These are phyloP conservation scores for Inga oerstediana DNA, from an alignment of 306 rosid species.

Conservation along the genomic window DNA sequence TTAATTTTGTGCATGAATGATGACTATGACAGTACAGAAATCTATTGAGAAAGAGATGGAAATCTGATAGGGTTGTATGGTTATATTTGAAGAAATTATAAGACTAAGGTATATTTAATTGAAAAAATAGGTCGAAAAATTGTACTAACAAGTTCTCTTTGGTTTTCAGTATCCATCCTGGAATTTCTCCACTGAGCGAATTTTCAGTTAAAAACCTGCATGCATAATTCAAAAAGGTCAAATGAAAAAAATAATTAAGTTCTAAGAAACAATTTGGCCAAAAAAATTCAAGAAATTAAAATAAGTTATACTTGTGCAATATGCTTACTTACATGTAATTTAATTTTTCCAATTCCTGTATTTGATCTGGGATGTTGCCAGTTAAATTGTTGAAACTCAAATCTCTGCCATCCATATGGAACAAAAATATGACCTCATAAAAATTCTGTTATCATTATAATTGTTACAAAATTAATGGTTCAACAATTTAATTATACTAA, in stretches of 20 bases:
- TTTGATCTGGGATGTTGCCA: conserved; percentile 55
- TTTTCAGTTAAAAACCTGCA: background rate
- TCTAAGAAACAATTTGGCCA: background rate
- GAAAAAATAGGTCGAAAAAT: background rate
- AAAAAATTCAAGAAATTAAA: background rate
- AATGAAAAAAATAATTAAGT: background rate
- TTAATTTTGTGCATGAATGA: background rate
- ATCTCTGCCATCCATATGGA: conserved; percentile 53
- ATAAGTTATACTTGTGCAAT: background rate
- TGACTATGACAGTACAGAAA: no score
- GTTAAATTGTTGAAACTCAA: conserved; percentile 77
- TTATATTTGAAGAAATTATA: background rate
- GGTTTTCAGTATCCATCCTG: background rate
- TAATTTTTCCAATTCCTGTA: background rate
- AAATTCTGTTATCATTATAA: background rate
- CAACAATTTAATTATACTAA: background rate
- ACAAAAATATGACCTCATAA: background rate
- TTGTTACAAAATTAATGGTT: background rate
- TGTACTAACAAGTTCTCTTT: background rate
- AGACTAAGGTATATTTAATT: no score
- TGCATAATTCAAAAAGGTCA: background rate
- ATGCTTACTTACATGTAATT: conserved; percentile 34
- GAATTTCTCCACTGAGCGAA: background rate
- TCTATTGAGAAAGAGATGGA: no score
- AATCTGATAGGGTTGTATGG: background rate